Percentiles rank a stretch among this genome's conserved stretches.
phyloP scores from a whole-genome alignment of 192 early-diverging fungal species.

The Chytriomyces sp. region DNA sequence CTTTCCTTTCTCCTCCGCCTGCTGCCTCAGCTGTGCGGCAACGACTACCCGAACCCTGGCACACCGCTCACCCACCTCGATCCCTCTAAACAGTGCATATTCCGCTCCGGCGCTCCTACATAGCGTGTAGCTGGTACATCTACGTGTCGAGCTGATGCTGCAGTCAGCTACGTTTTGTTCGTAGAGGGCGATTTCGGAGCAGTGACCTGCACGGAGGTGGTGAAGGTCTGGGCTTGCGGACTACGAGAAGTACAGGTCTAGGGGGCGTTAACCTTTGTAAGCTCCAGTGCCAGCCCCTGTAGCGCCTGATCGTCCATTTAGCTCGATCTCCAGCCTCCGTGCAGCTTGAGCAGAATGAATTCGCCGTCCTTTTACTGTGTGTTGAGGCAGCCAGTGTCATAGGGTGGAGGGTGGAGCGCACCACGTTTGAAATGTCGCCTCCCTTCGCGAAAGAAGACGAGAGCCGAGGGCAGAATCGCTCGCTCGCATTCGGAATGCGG shows the following conservation, averaged over 20 bases:
- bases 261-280: neutral
- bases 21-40: neutral
- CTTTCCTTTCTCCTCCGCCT: neutral
- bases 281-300: neutral
- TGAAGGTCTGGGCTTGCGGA: neutral
- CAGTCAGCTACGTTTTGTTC: neutral
- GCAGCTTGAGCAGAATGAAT: neutral
- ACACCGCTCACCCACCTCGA: neutral
- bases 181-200: constrained; percentile 13
- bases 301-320: neutral
- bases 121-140: neutral
- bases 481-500: too few relatives aligned
- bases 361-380: neutral
- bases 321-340: neutral
- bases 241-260: neutral
- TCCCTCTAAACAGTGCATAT: constrained; percentile 1
- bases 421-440: neutral
- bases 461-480: too few relatives aligned
- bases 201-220: neutral
- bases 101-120: neutral
- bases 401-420: neutral
- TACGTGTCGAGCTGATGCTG: neutral
- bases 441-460: neutral
- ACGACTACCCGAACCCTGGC: neutral
- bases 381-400: neutral